phyloP scores from a whole-genome alignment of 129 eudicot species.

The Centaurea solstitialis region DNA sequence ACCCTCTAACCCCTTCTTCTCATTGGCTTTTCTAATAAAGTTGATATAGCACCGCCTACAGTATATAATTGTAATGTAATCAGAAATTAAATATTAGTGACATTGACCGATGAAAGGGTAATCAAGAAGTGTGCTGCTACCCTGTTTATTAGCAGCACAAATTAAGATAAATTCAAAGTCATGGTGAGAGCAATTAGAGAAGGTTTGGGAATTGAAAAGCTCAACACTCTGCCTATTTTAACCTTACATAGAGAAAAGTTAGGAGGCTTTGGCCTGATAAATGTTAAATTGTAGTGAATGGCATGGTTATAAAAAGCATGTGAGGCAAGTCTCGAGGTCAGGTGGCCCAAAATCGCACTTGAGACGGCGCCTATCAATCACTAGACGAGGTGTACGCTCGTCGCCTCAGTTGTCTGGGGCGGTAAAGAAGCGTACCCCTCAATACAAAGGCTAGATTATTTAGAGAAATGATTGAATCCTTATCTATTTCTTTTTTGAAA shows the following conservation, averaged over 20 bases:
- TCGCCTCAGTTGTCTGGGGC: too few species aligned
- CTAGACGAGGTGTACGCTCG: too few species aligned
- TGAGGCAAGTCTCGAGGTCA: too few species aligned
- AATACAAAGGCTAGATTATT: too few species aligned
- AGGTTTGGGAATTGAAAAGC: too few species aligned
- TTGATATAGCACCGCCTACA: conserved; percentile 96
- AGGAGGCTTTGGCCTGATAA: neutral
- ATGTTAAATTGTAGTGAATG: neutral
- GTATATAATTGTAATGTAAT: conserved; percentile 5
- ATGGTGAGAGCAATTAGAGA: neutral
- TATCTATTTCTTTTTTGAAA: too few species aligned
- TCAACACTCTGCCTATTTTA: too few species aligned
- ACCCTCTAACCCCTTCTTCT: conserved; percentile 93
- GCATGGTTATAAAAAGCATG: too few species aligned
- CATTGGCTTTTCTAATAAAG: conserved; percentile 90
- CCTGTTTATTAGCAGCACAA: neutral
- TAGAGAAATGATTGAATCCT: too few species aligned
- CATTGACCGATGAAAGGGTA: conserved; percentile 6
- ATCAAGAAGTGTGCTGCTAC: neutral
- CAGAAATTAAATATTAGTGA: conserved; percentile 4
- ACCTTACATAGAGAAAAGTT: neutral
- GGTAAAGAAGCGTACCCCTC: too few species aligned
- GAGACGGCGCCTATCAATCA: too few species aligned
- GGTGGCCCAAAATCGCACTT: too few species aligned
- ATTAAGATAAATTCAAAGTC: neutral